These are phyloP conservation scores for Ambrosiella cleistominuta DNA, from an alignment of 2,329 filamentous ascomycete genomes.

Conservation along the genomic window DNA sequence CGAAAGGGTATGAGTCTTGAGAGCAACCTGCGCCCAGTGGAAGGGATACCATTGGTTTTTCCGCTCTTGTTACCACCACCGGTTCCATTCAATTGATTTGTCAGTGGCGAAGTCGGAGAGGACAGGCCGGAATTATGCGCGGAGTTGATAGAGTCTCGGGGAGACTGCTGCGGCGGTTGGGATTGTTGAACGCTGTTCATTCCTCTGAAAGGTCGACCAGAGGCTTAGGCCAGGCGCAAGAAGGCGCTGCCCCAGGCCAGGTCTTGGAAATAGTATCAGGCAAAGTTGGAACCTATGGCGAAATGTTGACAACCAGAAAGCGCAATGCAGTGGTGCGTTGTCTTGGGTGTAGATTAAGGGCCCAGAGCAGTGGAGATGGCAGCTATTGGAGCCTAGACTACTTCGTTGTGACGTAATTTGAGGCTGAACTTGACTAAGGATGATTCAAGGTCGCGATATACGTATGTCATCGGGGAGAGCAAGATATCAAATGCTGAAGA, in stretches of 20 bases:
- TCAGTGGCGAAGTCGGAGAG: background rate
- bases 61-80: background rate
- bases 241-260: slow-evolving; percentile 12
- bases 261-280: slow-evolving; percentile 5
- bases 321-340: background rate
- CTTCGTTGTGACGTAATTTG: too few relatives aligned
- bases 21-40: slow-evolving; percentile 22
- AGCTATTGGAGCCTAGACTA: too few relatives aligned
- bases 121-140: background rate
- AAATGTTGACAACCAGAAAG: background rate
- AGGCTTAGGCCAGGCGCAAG: slow-evolving; percentile 13
- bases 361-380: too few relatives aligned
- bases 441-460: too few relatives aligned
- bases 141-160: slow-evolving; percentile 6
- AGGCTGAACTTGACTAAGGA: too few relatives aligned
- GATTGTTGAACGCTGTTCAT: slow-evolving; percentile 10
- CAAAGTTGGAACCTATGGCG: slow-evolving; percentile 1
- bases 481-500: too few relatives aligned
- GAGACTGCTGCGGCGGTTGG: slow-evolving; percentile 9
- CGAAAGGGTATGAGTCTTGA: slow-evolving; percentile 35
- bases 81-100: background rate
- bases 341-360: background rate
- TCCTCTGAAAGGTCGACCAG: slow-evolving; percentile 9
- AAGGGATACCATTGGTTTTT: background rate
- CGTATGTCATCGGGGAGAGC: too few relatives aligned